A percentile compares a stretch with the other conserved stretches of the same genome.
phyloP scores from a whole-genome alignment of 2,329 filamentous ascomycete species.

The Aspergillus nomiae region DNA sequence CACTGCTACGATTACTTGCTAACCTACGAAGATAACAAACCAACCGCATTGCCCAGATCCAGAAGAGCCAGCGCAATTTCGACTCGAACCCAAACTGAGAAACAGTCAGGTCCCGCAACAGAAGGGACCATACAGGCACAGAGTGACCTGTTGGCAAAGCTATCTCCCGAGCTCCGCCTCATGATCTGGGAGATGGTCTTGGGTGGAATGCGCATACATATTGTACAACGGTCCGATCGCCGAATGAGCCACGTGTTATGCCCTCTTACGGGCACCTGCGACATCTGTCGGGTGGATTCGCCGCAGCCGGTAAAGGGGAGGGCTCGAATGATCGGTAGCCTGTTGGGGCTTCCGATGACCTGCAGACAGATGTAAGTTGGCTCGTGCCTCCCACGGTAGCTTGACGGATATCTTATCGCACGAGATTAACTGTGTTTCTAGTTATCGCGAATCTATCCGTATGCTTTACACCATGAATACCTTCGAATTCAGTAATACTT shows the following conservation, averaged over 20 bases:
- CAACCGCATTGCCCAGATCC: conserved; percentile 23
- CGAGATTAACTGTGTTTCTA: conserved; percentile 11
- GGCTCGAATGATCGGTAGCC: neutral
- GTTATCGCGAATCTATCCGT: conserved; percentile 38
- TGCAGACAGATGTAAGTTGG: conserved; percentile 39
- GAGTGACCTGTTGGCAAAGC: conserved; percentile 31
- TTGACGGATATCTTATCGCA: neutral
- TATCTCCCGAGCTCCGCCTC: conserved; percentile 39
- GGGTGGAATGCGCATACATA: conserved; percentile 35
- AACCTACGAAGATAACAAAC: conserved; percentile 31
- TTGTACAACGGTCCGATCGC: conserved; percentile 35
- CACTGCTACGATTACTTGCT: neutral
- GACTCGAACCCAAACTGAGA: conserved; percentile 12
- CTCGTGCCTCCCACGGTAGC: neutral
- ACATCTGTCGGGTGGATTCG: conserved; percentile 36
- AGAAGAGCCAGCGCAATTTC: conserved; percentile 15
- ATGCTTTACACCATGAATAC: conserved; percentile 38
- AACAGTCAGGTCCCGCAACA: conserved; percentile 16
- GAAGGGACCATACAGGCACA: conserved; percentile 25
- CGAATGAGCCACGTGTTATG: conserved; percentile 38
- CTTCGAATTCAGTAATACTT: conserved; percentile 44
- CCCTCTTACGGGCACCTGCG: conserved; percentile 29
- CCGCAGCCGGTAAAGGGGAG: conserved; percentile 30
- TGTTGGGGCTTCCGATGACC: conserved; percentile 33
- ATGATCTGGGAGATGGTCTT: conserved; percentile 41